phyloP scores from a whole-genome alignment of 2,329 filamentous ascomycete species.

The Delphinella strobiligena region DNA sequence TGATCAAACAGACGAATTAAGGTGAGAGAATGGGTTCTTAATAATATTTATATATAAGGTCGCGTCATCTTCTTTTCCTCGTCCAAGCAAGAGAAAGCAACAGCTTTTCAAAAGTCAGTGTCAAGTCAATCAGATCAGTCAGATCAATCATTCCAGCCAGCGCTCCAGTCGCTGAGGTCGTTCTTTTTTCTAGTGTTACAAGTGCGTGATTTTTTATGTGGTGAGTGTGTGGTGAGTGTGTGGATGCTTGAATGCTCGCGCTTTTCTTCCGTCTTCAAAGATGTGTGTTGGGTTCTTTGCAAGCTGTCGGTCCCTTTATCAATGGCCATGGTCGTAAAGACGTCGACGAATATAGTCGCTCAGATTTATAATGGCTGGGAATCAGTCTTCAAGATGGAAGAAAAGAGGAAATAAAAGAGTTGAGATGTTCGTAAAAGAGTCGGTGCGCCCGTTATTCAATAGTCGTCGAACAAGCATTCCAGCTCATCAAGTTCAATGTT shows the following conservation, averaged over 20 bases:
- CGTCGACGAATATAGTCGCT: too few relatives aligned
- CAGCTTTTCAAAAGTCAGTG: background rate
- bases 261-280: background rate
- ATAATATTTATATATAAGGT: background rate
- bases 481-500: constrained; percentile 87
- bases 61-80: background rate
- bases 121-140: background rate
- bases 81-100: background rate
- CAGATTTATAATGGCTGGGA: background rate
- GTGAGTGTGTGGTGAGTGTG: background rate
- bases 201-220: background rate
- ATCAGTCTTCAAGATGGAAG: background rate
- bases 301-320: background rate
- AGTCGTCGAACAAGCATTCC: constrained; percentile 65
- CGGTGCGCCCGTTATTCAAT: constrained; percentile 14
- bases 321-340: too few relatives aligned
- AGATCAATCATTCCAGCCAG: background rate
- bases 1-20: background rate
- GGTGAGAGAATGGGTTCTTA: background rate
- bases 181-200: background rate
- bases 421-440: background rate
- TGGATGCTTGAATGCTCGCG: background rate
- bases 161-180: background rate
- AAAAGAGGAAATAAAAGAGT: background rate
- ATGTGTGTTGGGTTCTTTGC: background rate